Evolutionary conservation across 345 rosid genomes (phyloP), one percentile per base, ranked within the genome.

Genomic region (Camelina laxa): DNA sequence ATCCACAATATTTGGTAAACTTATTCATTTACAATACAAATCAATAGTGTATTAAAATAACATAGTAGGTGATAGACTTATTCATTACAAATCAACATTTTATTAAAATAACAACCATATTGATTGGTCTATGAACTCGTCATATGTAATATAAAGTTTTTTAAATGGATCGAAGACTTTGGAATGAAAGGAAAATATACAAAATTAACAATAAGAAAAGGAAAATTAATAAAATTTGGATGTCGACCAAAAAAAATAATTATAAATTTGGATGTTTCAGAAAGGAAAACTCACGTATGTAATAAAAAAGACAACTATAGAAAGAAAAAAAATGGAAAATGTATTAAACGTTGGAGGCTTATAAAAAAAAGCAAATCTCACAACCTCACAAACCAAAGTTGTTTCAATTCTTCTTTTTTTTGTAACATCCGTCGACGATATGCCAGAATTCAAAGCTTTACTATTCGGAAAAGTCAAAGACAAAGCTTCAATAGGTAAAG

Each of bases 401-500:
- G 6, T 30, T 48, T 21, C n/a, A 21, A 27, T 53, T 7, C 19
- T 53, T 50, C 35, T 20, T 1, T 41, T 41, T 3, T 3, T 7
- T 6, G 2, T 7, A 1, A 2, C 22, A 30, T 27, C 17, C 4
- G 5, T 62, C 9, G 54, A 21, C 11, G 8, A 58, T n/a, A 57
- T 76, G 42, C 19, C 85, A 39, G 75, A 70, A 70, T 81, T 87
- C 10, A 80, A 81, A 75, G 79, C 80, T 56, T 55, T 50, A 15
- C 59, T 90, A 16, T 53, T 89, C 3, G 93, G 95, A 14, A 79
- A 74, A 61, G 70, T 92, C 75, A 92, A 89, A 80, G 96, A 92
- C 85, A 89, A 80, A 63, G 89, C 84, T 13, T 91, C 97, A 1
- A 88, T 84, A 69, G 79, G 93, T 83, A 93, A 85, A 76, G 98